A percentile compares a stretch with the other conserved stretches of the same genome.
Evolutionary conservation across 768 basidiomycete species (phyloP).

Genomic region (Boletus sp.): DNA sequence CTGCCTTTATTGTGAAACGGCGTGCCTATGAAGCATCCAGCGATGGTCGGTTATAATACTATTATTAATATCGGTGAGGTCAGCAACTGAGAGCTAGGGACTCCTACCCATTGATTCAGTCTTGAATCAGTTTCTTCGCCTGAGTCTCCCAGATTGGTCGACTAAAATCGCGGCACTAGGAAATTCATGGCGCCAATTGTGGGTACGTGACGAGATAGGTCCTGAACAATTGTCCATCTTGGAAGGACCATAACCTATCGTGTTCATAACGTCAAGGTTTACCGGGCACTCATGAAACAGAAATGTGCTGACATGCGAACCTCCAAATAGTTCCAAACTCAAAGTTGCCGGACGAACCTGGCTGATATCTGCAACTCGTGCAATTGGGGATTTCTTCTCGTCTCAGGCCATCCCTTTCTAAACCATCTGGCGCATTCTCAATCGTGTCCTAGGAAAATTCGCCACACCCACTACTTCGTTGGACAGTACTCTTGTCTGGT

Average conservation of each 20-base stretch:
- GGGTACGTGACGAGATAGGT: too few species aligned
- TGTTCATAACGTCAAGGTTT: too few species aligned
- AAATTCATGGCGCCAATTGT: neutral
- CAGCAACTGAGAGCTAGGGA: neutral
- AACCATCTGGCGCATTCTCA: too few species aligned
- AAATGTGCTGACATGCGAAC: too few species aligned
- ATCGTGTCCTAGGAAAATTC: neutral
- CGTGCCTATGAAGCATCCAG: neutral
- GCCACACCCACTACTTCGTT: neutral
- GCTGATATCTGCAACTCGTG: too few species aligned
- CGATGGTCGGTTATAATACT: neutral
- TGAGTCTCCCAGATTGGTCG: neutral
- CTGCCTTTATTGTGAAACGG: conserved; percentile 3
- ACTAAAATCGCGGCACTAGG: neutral
- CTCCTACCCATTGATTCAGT: neutral
- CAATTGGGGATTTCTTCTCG: too few species aligned
- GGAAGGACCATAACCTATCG: too few species aligned
- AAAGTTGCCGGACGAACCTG: too few species aligned
- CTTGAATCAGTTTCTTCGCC: neutral
- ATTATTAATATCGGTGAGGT: neutral
- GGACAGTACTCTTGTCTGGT: neutral
- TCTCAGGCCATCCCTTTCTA: too few species aligned
- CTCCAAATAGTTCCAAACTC: too few species aligned
- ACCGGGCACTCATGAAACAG: too few species aligned
- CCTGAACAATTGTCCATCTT: too few species aligned